These are phyloP conservation scores for Emergomyces orientalis DNA, from an alignment of 2,329 filamentous ascomycete genomes.

Conservation along the genomic window DNA sequence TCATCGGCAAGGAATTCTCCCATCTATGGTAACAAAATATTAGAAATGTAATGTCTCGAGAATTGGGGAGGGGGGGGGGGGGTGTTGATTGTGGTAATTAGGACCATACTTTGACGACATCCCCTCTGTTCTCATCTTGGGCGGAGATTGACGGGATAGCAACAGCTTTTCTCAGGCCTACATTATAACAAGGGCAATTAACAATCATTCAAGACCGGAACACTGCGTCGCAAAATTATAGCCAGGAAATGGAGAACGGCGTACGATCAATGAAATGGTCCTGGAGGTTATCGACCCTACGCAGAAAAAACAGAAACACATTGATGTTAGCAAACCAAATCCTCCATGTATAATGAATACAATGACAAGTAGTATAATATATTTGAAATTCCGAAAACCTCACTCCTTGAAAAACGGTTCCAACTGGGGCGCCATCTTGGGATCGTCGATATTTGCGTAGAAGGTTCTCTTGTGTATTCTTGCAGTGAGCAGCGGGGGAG, in stretches of 20 bases:
- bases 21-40: slow-evolving; percentile 49
- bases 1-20: slow-evolving; percentile 79
- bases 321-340: not conserved
- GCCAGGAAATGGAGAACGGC: slow-evolving; percentile 13
- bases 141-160: slow-evolving; percentile 94
- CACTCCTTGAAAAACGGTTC: slow-evolving; percentile 83
- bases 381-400: slow-evolving; percentile 17
- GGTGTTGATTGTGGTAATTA: not conserved
- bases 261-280: slow-evolving; percentile 74
- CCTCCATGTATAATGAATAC: not conserved
- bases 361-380: not conserved
- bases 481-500: not conserved
- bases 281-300: slow-evolving; percentile 62
- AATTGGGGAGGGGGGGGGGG: not conserved
- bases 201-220: not conserved
- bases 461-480: slow-evolving; percentile 23
- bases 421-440: slow-evolving; percentile 80
- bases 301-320: not conserved
- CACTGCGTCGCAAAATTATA: not conserved
- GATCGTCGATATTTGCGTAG: slow-evolving; percentile 39
- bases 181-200: not conserved
- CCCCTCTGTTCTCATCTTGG: slow-evolving; percentile 74
- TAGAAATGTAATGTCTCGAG: not conserved
- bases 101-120: slow-evolving; percentile 67
- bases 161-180: slow-evolving; percentile 71